Percentiles rank a stretch among this genome's conserved stretches.
Evolutionary conservation across 306 rosid species (phyloP).

Genomic region (Cicer bijugum): DNA sequence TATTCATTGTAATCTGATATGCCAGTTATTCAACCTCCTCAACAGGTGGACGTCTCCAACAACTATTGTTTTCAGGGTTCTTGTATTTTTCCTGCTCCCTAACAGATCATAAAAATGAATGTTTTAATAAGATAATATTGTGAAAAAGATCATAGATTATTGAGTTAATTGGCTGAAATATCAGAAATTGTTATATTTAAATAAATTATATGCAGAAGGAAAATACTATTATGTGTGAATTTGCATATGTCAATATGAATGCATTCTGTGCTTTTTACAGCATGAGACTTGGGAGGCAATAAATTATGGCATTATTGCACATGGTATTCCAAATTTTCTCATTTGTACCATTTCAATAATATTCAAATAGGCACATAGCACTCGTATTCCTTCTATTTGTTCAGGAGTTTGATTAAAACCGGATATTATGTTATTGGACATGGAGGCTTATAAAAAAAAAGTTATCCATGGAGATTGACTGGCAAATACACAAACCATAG

Average conservation of each 20-base stretch:
- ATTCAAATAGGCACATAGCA: neutral
- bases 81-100: constrained; percentile 90
- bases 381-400: neutral
- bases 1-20: constrained; percentile 35
- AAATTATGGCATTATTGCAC: constrained; percentile 14
- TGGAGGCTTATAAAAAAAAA: neutral
- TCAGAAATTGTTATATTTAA: constrained; percentile 24
- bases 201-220: constrained; percentile 1
- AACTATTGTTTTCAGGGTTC: constrained; percentile 61
- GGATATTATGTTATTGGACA: neutral
- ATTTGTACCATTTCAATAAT: constrained; percentile 20
- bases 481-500: constrained; percentile 9
- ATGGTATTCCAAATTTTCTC: neutral
- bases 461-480: neutral
- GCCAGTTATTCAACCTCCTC: constrained; percentile 73
- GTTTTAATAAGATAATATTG: constrained; percentile 41
- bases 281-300: neutral
- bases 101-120: constrained; percentile 32
- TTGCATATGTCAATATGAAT: neutral
- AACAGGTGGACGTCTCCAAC: constrained; percentile 84
- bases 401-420: constrained; percentile 17
- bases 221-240: constrained; percentile 18
- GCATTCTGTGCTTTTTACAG: neutral
- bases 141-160: constrained; percentile 15
- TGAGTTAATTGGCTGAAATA: constrained; percentile 27